Conservation (phyloP, 495 filamentous ascomycete genomes). For the Penicillium alfredii region DNA sequence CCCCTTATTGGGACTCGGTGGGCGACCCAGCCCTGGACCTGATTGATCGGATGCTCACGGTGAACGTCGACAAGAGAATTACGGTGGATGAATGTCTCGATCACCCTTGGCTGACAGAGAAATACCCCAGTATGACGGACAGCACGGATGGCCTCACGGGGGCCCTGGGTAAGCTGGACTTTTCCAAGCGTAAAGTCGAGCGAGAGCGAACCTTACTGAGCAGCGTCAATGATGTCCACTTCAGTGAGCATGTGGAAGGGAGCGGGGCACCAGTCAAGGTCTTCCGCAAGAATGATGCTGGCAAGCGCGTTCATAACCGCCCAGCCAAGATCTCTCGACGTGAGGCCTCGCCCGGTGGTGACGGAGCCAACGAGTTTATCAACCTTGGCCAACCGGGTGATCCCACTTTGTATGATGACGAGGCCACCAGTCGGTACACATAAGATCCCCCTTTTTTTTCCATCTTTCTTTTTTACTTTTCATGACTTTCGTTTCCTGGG, state of each 20-base stretch:
- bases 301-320: conserved; percentile 37
- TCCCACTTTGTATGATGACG: conserved; percentile 64
- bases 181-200: conserved; percentile 69
- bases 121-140: conserved; percentile 51
- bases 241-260: conserved; percentile 55
- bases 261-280: conserved; percentile 62
- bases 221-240: conserved; percentile 70
- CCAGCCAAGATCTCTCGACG: conserved; percentile 22
- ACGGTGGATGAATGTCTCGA: conserved; percentile 85
- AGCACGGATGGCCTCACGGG: conserved; percentile 91
- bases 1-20: conserved; percentile 95
- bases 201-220: conserved; percentile 82
- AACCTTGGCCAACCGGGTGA: conserved; percentile 80
- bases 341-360: conserved; percentile 58
- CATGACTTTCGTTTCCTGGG: too few relatives aligned
- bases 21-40: conserved; percentile 86
- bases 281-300: conserved; percentile 65
- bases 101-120: conserved; percentile 79
- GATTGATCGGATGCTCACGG: conserved; percentile 91
- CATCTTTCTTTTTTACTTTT: conserved; percentile 4
- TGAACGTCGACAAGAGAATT: conserved; percentile 74
- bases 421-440: conserved; percentile 45
- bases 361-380: conserved; percentile 67
- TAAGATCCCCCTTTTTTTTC: too few relatives aligned
- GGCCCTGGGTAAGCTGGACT: conserved; percentile 73